Conservation (phyloP, 1,139 yeast genomes). For the Hansenula lynferdii region DNA sequence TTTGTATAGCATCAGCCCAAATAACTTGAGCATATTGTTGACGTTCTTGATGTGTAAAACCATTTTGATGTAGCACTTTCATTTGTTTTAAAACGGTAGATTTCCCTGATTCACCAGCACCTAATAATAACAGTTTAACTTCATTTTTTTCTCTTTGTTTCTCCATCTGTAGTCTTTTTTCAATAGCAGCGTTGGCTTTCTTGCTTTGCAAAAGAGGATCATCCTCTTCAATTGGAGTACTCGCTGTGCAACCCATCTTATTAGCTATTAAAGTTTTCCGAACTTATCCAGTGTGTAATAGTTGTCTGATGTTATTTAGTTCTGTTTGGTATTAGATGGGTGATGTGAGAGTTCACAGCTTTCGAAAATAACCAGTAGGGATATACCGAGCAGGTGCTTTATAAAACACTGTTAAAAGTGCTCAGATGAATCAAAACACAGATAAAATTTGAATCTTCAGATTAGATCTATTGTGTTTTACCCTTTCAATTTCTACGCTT, state of each 20-base stretch:
- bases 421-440: too few species aligned
- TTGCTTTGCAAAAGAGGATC: slow-evolving; percentile 49
- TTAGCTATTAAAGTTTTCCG: too few species aligned
- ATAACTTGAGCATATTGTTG: slow-evolving; percentile 82
- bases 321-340: too few species aligned
- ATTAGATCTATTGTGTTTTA: background rate
- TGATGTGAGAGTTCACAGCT: too few species aligned
- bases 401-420: too few species aligned
- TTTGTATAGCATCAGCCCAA: slow-evolving; percentile 89
- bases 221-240: slow-evolving; percentile 40
- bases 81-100: slow-evolving; percentile 94
- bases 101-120: slow-evolving; percentile 97
- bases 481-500: background rate
- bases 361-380: too few species aligned
- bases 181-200: slow-evolving; percentile 61
- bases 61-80: slow-evolving; percentile 79
- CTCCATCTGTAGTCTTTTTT: slow-evolving; percentile 53
- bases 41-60: slow-evolving; percentile 78
- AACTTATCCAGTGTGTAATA: too few species aligned
- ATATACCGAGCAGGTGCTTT: too few species aligned
- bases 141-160: slow-evolving; percentile 48
- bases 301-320: too few species aligned
- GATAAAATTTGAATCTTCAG: too few species aligned
- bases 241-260: slow-evolving; percentile 75
- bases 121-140: slow-evolving; percentile 67